These are phyloP conservation scores for Colletotrichum sp. DNA, from an alignment of 2,329 filamentous ascomycete genomes.

Conservation along the genomic window DNA sequence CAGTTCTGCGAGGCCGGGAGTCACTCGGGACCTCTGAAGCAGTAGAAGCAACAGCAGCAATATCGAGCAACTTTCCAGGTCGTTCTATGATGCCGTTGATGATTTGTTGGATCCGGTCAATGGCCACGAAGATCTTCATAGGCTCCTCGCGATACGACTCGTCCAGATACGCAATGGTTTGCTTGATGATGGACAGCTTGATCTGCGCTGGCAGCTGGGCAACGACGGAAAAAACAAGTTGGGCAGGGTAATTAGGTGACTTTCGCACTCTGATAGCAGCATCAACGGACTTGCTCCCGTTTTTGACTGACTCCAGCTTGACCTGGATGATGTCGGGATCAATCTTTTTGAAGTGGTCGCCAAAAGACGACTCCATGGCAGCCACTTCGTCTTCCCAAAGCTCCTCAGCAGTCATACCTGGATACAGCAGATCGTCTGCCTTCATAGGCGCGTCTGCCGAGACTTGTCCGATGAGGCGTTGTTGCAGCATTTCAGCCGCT, in stretches of 20 bases:
- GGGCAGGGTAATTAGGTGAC: slow-evolving; percentile 75
- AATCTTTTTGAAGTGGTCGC: slow-evolving; percentile 69
- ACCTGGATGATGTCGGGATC: slow-evolving; percentile 73
- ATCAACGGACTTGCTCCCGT: slow-evolving; percentile 57
- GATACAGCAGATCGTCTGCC: slow-evolving; percentile 13
- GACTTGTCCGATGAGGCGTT: slow-evolving; percentile 27
- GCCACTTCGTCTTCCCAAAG: slow-evolving; percentile 86
- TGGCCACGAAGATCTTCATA: slow-evolving; percentile 85
- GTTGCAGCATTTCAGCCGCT: slow-evolving; percentile 82
- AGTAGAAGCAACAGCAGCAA: slow-evolving; percentile 78
- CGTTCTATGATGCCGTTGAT: slow-evolving; percentile 82
- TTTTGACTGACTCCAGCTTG: slow-evolving; percentile 61
- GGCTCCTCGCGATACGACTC: slow-evolving; percentile 79
- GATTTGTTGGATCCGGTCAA: slow-evolving; percentile 90
- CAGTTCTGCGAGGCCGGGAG: slow-evolving; percentile 26
- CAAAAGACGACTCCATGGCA: slow-evolving; percentile 86
- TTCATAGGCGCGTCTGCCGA: slow-evolving; percentile 10
- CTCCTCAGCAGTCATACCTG: slow-evolving; percentile 54
- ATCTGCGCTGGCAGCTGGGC: slow-evolving; percentile 88
- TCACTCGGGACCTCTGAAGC: slow-evolving; percentile 55
- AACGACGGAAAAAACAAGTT: slow-evolving; percentile 71
- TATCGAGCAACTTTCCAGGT: slow-evolving; percentile 83
- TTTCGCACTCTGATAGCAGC: slow-evolving; percentile 71
- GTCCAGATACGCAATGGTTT: slow-evolving; percentile 73
- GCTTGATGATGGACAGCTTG: slow-evolving; percentile 84